Evolutionary conservation across 2,329 filamentous ascomycete species (phyloP), one percentile per base, ranked within the genome.

Genomic region (Gnomoniopsis smithogilvyi): DNA sequence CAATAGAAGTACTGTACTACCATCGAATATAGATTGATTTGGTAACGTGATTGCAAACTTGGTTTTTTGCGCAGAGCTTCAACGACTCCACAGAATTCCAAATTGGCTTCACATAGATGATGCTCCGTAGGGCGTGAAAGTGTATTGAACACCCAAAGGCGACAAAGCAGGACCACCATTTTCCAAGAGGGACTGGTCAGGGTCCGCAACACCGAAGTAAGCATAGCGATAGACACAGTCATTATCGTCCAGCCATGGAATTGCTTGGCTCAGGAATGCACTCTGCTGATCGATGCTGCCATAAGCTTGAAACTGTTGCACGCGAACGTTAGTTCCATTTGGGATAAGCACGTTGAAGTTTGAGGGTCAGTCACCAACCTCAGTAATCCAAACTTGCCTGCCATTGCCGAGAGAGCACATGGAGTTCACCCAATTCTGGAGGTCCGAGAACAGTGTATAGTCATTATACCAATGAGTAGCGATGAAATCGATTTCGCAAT

Each of bases 381-480:
- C 78, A 26, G 76, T 78, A 48, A 81, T 67, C 74, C 74, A 80
- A 58, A 80, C 66, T n/a, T 71, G 70, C 57, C 72, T 71, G 24
- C 69, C 70, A 49, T 68, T 67, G 36, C 67, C 68, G n/a, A 74
- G 65, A 14, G 60, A 61, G 57, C 73, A 72, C 30, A 77, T 74
- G n/a, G 73, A 65, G 22, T 68, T 56, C 46, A 79, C 66, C 66
- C 79, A 76, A 54, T 66, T 56, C 68, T 79, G 73, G 70, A 80
- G 77, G 67, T 76, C 75, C 3, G 64, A 64, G 8, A 69, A 66
- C 60, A 73, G 68, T 48, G 66, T 64, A 43, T 68, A 69, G 33
- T 66, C 63, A 57, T 75, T 74, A 61, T 81, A 80, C 77, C 78
- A 80, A 64, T 81, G 78, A 38, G 79, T 70, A 63, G 72, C 70